phyloP scores from a whole-genome alignment of 2,329 filamentous ascomycete species.

The Microcyclospora pomicola region DNA sequence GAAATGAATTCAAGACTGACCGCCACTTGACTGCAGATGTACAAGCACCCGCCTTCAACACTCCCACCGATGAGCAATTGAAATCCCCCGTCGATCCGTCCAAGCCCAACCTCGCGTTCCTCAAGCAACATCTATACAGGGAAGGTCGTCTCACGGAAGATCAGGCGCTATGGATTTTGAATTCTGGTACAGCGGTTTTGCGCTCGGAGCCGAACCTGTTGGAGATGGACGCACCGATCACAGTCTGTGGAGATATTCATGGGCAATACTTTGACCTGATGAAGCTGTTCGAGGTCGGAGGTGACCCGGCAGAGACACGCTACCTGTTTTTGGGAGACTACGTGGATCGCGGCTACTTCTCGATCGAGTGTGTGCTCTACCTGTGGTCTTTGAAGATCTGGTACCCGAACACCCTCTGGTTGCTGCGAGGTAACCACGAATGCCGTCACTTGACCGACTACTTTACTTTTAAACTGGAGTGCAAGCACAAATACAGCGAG shows the following conservation, averaged over 20 bases:
- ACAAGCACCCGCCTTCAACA: constrained; percentile 87
- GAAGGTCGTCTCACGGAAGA: constrained; percentile 95
- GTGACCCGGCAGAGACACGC: constrained; percentile 87
- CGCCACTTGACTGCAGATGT: constrained; percentile 54
- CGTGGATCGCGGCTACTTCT: constrained; percentile 96
- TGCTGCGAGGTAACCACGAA: constrained; percentile 95
- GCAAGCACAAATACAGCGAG: constrained; percentile 99
- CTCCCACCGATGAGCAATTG: constrained; percentile 88
- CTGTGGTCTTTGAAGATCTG: constrained; percentile 98
- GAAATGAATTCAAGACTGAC: not conserved
- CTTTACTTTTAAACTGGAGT: constrained; percentile 99
- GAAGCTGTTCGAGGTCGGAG: constrained; percentile 98
- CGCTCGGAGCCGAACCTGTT: constrained; percentile 85
- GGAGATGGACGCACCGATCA: constrained; percentile 99
- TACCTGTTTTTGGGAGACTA: constrained; percentile 98
- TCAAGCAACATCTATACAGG: constrained; percentile 97
- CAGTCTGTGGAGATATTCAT: constrained; percentile 95
- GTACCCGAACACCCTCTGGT: constrained; percentile 94
- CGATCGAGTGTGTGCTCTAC: constrained; percentile 97
- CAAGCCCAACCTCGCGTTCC: constrained; percentile 84
- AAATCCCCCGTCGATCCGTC: constrained; percentile 70
- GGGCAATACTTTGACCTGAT: constrained; percentile 99
- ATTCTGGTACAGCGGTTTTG: constrained; percentile 73
- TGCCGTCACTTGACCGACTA: constrained; percentile 98
- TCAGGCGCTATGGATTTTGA: constrained; percentile 91